Base-by-base conservation (phyloP, 2,329 filamentous ascomycete genomes). In the Parastagonospora nodorum region DNA sequence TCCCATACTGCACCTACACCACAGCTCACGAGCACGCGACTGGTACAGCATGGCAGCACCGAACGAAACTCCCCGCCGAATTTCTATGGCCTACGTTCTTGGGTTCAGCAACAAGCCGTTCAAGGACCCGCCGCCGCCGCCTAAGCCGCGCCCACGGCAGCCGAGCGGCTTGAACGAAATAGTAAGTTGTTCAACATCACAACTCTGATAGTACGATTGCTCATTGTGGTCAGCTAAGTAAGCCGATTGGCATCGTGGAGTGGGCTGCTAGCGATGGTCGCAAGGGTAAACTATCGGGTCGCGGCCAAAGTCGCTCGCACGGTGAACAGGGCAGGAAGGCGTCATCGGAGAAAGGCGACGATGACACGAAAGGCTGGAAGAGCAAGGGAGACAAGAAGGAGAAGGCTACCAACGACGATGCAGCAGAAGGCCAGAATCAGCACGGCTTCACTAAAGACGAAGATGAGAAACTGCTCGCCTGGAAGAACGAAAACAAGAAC, bases 381-480 rank as follows among this genome's bases (percentile, higher is more conserved):
- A 33, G 2, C 9, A 32, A 38, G 4, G 41, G 9, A 1, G 15
- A 45, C 1, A 37, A 32, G 24, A n/a, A 29, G 11, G 29, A 40
- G 16, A 43, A 48, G 19, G 40, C 45, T 27, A 24, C 19, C 19
- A n/a, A 46, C 4, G 44, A 44, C 5, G 33, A 46, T 14, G 30
- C 10, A 5, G 29, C 24, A 8, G 30, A 38, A 12, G 16, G 19
- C 16, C 43, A 47, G 27, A 49, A 52, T 28, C 28, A 43, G 1
- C 15, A 51, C 24, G 47, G 32, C 16, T 77, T 68, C 57, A 76
- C 73, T 0, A 41, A 64, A 1, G 73, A 74, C 33, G 69, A 80
- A 44, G 77, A 80, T 40, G 65, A 68, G 2, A 73, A 68, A 52
- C 49, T 80, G 2, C 53, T 75, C 14, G 59, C 66, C 6, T 46